A percentile compares a stretch with the other conserved stretches of the same genome.
phyloP scores from a whole-genome alignment of 148 eudicot genomes.

The Rhododendron henanense region DNA sequence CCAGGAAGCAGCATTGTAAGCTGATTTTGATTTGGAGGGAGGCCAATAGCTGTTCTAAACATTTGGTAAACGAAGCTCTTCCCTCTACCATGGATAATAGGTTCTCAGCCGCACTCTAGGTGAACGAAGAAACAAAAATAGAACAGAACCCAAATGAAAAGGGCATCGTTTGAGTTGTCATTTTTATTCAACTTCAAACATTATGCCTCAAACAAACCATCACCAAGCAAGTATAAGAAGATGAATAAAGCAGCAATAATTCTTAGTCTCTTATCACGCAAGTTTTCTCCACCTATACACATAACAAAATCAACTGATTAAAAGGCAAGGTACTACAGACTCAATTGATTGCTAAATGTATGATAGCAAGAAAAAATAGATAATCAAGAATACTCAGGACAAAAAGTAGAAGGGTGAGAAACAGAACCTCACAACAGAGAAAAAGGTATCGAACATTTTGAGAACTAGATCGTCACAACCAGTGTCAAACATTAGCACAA shows the following conservation, averaged over 20 bases:
- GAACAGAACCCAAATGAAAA: neutral
- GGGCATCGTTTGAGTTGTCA: neutral
- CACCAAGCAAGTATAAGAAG: neutral
- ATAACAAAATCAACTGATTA: neutral
- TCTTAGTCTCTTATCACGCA: neutral
- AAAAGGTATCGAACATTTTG: conserved; percentile 68
- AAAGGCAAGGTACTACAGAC: neutral
- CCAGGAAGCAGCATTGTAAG: neutral
- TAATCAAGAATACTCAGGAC: conserved; percentile 3
- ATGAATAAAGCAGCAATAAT: neutral
- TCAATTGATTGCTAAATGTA: neutral
- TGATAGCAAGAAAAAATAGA: neutral
- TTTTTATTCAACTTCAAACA: neutral
- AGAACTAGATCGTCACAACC: conserved; percentile 56
- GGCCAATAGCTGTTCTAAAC: neutral
- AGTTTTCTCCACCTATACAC: neutral
- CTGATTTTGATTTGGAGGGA: neutral
- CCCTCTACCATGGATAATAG: neutral
- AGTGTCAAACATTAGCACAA: conserved; percentile 63
- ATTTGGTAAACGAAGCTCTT: neutral
- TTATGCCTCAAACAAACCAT: neutral
- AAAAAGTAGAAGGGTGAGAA: conserved; percentile 1
- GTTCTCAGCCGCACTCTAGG: neutral
- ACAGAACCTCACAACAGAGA: conserved; percentile 54
- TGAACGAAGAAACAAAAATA: neutral